phyloP scores from a whole-genome alignment of 805 yeast species.

The Pichia cephalocereana region DNA sequence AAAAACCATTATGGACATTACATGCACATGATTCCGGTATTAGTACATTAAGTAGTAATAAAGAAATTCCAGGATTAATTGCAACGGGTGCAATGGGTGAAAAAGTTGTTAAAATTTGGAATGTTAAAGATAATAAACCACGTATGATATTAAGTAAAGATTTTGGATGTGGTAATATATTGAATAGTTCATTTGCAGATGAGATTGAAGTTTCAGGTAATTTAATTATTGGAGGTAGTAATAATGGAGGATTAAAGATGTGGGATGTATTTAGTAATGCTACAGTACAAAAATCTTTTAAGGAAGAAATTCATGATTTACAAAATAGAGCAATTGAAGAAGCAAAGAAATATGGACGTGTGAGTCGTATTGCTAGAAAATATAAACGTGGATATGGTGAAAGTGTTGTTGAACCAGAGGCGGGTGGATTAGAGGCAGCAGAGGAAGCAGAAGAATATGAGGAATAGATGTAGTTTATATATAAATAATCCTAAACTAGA shows the following conservation, averaged over 20 bases:
- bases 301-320: constrained; percentile 42
- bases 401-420: constrained; percentile 52
- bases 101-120: constrained; percentile 81
- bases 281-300: constrained; percentile 64
- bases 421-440: constrained; percentile 53
- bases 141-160: constrained; percentile 87
- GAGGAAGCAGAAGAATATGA: constrained; percentile 38
- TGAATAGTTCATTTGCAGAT: constrained; percentile 73
- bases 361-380: constrained; percentile 70
- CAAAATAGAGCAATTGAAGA: constrained; percentile 50
- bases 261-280: constrained; percentile 88
- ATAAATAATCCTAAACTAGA: not conserved
- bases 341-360: constrained; percentile 46
- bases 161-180: constrained; percentile 89
- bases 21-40: constrained; percentile 97
- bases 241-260: constrained; percentile 66
- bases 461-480: not conserved
- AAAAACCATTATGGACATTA: constrained; percentile 81
- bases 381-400: constrained; percentile 44
- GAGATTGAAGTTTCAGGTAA: constrained; percentile 78
- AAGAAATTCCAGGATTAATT: constrained; percentile 59
- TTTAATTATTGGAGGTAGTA: constrained; percentile 77
- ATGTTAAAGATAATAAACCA: constrained; percentile 46
- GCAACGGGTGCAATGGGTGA: constrained; percentile 91
- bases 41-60: constrained; percentile 67